Conservation (phyloP, 805 yeast species). For the Hanseniaspora vineae region DNA sequence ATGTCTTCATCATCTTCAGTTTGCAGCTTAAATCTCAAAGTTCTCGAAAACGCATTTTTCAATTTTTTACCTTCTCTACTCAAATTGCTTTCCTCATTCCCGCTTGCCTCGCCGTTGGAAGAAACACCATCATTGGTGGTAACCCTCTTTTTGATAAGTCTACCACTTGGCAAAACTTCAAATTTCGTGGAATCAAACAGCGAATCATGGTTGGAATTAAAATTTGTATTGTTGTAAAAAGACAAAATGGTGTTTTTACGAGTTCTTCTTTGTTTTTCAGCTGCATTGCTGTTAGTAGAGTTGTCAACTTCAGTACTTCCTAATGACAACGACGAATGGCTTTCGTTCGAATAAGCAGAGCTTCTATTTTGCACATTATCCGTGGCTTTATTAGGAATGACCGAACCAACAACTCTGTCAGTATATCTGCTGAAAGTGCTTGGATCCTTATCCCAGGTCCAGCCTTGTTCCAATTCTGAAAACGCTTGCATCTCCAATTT, state of each 20-base stretch:
- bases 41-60: constrained; percentile 13
- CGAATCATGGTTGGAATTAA: background rate
- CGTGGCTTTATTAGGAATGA: background rate
- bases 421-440: constrained; percentile 20
- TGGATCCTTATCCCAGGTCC: constrained; percentile 51
- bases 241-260: constrained; percentile 4
- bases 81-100: no score
- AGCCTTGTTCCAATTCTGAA: constrained; percentile 62
- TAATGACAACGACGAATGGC: background rate
- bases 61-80: constrained; percentile 4
- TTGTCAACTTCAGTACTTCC: no score
- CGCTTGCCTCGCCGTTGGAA: no score
- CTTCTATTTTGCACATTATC: no score
- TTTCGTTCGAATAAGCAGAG: no score
- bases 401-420: constrained; percentile 6
- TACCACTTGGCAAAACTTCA: constrained; percentile 68
- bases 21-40: constrained; percentile 25
- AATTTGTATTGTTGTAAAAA: background rate
- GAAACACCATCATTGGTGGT: constrained; percentile 5
- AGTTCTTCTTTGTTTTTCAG: background rate
- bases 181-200: constrained; percentile 21
- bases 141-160: constrained; percentile 30
- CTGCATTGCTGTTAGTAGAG: background rate
- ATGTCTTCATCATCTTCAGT: constrained; percentile 31
- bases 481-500: constrained; percentile 62